phyloP scores from a whole-genome alignment of 257 asterid genomes.

The Fraxinus cuspidata region DNA sequence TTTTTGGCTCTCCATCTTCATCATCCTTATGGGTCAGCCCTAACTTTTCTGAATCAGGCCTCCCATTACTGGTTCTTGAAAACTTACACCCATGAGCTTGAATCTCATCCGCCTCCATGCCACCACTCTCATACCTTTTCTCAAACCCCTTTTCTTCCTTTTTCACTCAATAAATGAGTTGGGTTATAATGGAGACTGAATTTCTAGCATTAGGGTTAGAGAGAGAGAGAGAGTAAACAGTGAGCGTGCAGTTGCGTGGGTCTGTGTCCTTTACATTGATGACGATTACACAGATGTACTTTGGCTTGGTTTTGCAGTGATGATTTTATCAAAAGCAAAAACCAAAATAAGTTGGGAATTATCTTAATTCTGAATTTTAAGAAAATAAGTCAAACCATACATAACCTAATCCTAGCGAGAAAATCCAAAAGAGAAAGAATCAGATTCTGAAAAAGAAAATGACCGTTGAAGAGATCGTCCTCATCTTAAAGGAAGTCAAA shows the following conservation, averaged over 20 bases:
- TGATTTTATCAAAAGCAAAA: too few species aligned
- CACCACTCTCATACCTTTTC: conserved; percentile 45
- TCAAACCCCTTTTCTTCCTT: conserved; percentile 11
- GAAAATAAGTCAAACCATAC: too few species aligned
- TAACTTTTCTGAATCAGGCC: background rate
- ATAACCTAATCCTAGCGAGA: too few species aligned
- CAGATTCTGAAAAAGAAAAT: too few species aligned
- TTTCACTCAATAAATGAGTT: background rate
- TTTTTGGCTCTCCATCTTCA: too few species aligned
- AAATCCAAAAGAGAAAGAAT: too few species aligned
- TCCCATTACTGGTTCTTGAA: conserved; percentile 35
- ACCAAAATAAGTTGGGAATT: too few species aligned
- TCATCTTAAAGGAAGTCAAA: too few species aligned
- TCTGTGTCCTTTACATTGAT: conserved; percentile 40
- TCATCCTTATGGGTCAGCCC: too few species aligned
- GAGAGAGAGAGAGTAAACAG: conserved; percentile 4
- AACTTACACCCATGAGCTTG: conserved; percentile 32
- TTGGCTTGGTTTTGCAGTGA: conserved; percentile 21
- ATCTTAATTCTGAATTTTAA: too few species aligned
- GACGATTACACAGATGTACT: conserved; percentile 34
- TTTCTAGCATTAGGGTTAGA: conserved; percentile 35
- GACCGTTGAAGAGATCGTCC: too few species aligned
- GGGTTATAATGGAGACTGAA: conserved; percentile 17
- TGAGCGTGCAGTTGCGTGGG: conserved; percentile 23
- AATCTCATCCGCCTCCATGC: conserved; percentile 61